phyloP scores from a whole-genome alignment of 1,284 basidiomycete genomes.

The Gastroboletus turbinatus region DNA sequence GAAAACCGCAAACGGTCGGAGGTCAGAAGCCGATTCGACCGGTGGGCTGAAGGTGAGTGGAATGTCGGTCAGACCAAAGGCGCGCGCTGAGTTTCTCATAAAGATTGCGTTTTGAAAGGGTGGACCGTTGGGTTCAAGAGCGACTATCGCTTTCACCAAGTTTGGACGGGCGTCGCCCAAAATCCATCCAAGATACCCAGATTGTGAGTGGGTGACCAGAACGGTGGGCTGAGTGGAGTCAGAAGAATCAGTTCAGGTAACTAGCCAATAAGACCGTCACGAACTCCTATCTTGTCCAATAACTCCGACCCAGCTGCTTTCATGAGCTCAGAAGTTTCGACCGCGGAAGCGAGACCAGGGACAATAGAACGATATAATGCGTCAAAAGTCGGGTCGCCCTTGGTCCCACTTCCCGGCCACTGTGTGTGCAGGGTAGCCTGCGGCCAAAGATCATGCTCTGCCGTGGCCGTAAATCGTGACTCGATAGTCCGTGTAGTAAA shows the following conservation, averaged over 20 bases:
- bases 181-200: slow-evolving; percentile 48
- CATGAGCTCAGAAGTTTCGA: slow-evolving; percentile 28
- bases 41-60: slow-evolving; percentile 46
- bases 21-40: slow-evolving; percentile 36
- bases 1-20: slow-evolving; percentile 27
- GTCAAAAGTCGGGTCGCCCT: slow-evolving; percentile 46
- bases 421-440: slow-evolving; percentile 48
- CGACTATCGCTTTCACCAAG: slow-evolving; percentile 44
- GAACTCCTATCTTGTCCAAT: slow-evolving; percentile 32
- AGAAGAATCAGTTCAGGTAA: slow-evolving; percentile 1
- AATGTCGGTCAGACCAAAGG: slow-evolving; percentile 45
- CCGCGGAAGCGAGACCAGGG: slow-evolving; percentile 26
- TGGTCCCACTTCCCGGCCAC: slow-evolving; percentile 50
- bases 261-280: slow-evolving; percentile 8
- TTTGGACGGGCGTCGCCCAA: slow-evolving; percentile 46
- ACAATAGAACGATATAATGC: slow-evolving; percentile 43
- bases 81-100: slow-evolving; percentile 37
- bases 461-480: slow-evolving; percentile 45
- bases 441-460: slow-evolving; percentile 44
- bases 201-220: slow-evolving; percentile 48
- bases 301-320: slow-evolving; percentile 31
- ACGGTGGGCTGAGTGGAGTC: slow-evolving; percentile 38
- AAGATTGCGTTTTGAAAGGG: slow-evolving; percentile 49
- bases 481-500: slow-evolving; percentile 38
- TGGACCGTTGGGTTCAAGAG: slow-evolving; percentile 49